phyloP scores from a whole-genome alignment of 345 rosid genomes.

The Acer campestre region DNA sequence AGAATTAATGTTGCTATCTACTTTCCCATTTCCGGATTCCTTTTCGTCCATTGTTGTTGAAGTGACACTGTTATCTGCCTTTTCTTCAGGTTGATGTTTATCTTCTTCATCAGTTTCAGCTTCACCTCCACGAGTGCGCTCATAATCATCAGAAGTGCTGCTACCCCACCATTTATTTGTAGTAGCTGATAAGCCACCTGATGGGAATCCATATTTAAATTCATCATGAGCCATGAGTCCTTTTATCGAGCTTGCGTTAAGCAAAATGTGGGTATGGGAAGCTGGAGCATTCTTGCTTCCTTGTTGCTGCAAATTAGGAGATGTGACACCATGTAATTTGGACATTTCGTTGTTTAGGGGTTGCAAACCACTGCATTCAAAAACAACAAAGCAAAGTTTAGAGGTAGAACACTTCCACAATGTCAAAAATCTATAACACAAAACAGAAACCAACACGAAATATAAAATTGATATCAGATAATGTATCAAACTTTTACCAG shows the following conservation, averaged over 20 bases:
- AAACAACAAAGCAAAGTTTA: conserved; percentile 3
- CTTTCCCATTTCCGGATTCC: conserved; percentile 31
- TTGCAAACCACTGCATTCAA: conserved; percentile 32
- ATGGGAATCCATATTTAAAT: conserved; percentile 75
- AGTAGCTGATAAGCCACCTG: conserved; percentile 50
- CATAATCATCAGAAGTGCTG: conserved; percentile 29
- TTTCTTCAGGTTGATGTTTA: conserved; percentile 22
- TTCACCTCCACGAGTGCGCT: conserved; percentile 17
- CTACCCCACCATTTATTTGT: conserved; percentile 79
- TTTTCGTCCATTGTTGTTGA: conserved; percentile 6
- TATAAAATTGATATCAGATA: not conserved
- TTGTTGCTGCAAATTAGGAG: conserved; percentile 36
- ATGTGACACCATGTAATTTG: conserved; percentile 29
- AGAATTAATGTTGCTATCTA: conserved; percentile 18
- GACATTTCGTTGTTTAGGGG: conserved; percentile 24
- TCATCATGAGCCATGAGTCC: conserved; percentile 52
- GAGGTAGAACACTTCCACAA: not conserved
- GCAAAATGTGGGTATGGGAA: conserved; percentile 20
- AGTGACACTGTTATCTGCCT: conserved; percentile 17
- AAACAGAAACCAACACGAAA: not conserved
- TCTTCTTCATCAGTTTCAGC: conserved; percentile 33
- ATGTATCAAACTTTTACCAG: not conserved
- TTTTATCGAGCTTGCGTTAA: conserved; percentile 30
- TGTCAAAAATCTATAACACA: not conserved
- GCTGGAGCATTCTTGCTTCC: conserved; percentile 36